Evolutionary conservation across 352 stramenopile species (phyloP).

Genomic region (Bremia lactucae): DNA sequence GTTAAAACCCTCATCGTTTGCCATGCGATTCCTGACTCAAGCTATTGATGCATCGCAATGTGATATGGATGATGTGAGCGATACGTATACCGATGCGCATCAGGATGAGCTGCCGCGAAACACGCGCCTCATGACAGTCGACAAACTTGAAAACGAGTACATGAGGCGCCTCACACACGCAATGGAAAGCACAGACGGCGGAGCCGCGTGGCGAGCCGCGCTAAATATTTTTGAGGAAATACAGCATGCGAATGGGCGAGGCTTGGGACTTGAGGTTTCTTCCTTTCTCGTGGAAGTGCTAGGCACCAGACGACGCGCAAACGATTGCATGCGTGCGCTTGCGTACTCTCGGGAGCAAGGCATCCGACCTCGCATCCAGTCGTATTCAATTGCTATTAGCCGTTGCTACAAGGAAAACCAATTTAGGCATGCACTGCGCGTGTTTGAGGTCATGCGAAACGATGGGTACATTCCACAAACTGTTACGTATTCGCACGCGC

Average conservation of each 20-base stretch:
- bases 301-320: constrained; percentile 24
- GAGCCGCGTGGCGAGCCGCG: constrained; percentile 26
- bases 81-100: not conserved
- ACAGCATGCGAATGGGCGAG: constrained; percentile 17
- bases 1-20: not conserved
- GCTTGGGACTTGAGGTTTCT: constrained; percentile 32
- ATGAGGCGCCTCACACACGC: constrained; percentile 15
- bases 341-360: constrained; percentile 54
- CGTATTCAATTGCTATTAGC: constrained; percentile 71
- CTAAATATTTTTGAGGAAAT: constrained; percentile 50
- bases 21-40: constrained; percentile 16
- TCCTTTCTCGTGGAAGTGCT: constrained; percentile 60
- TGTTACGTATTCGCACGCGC: constrained; percentile 77
- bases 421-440: constrained; percentile 56
- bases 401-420: constrained; percentile 68
- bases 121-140: constrained; percentile 7
- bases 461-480: constrained; percentile 70
- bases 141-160: constrained; percentile 19
- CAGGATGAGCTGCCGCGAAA: constrained; percentile 2
- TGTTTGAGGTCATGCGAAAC: constrained; percentile 84
- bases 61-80: constrained; percentile 4
- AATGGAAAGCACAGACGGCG: constrained; percentile 24
- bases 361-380: constrained; percentile 66
- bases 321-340: constrained; percentile 56
- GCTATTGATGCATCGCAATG: constrained; percentile 5